Base-by-base conservation (phyloP, 2,329 filamentous ascomycete species). In the Cladorrhinum sp. region DNA sequence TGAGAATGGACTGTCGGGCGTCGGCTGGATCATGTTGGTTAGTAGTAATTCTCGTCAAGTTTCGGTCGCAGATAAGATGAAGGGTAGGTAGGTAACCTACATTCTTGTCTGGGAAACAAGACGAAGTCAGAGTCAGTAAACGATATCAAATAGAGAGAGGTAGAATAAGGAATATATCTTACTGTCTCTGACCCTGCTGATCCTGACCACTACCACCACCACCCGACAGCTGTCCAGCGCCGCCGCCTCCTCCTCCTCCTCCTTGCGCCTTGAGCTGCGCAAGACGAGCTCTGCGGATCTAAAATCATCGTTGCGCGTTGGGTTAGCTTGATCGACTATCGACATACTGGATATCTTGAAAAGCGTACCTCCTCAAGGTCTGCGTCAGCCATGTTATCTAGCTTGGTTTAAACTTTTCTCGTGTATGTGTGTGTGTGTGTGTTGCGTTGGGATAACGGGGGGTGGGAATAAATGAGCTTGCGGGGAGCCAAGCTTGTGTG, bases 231-330 rank as follows among this genome's bases (percentile, higher is more conserved):
- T 57, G 23, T 16, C 58, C 77, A 52, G 77, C 76, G 57, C 76
- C 77, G 61, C 80, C 82, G 62, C 80, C 80, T 65, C 82, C 78
- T 76, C 76, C 77, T 61, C 80, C 82, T 62, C 80, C 80, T 65
- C 82, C 78, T 76, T 90, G 81, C 69, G 92, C 84, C 76, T 96
- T 95, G 67, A 98, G 88, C 79, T 99, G 93, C 76, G 94, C 91
- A 58, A 97, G 87, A 65, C 95, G 92, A 71, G 94, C 94, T 76
- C 91, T 90, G 73, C 94, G 84, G 73, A 98, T 97, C 89, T 96
- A 71, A 23, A 48, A n/a, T 18, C 18, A 18, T 18, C 18, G 16
- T 46, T 6, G 7, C 28, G 46, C 14, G 18, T n/a, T 6, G 5
- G 2, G 24, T 61, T 20, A 57, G 48, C n/a, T 51, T 46, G n/a